Conservation (phyloP, 495 filamentous ascomycete species). For the Corynascus novoguineensis region DNA sequence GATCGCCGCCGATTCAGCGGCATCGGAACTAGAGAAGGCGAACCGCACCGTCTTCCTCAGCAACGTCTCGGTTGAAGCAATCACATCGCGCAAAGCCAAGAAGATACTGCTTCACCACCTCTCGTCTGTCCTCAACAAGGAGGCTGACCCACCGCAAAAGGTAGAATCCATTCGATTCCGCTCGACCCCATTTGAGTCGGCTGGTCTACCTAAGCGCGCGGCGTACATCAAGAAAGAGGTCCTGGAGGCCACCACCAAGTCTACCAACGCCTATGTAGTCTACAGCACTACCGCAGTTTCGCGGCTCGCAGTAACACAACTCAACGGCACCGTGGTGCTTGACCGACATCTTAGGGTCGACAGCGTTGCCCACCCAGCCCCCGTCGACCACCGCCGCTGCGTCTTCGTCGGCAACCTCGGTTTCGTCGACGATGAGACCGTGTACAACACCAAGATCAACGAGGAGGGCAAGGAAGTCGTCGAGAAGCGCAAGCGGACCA, state of each 20-base stretch:
- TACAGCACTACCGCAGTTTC: conserved; percentile 69
- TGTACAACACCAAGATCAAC: conserved; percentile 55
- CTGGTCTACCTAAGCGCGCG: conserved; percentile 80
- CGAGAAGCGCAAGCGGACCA: conserved; percentile 59
- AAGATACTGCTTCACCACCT: conserved; percentile 68
- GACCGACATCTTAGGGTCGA: conserved; percentile 89
- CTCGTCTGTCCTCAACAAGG: conserved; percentile 44
- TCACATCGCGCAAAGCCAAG: conserved; percentile 73
- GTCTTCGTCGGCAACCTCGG: conserved; percentile 96
- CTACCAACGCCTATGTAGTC: conserved; percentile 91
- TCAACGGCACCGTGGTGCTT: conserved; percentile 81
- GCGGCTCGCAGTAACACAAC: conserved; percentile 63
- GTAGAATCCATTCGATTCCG: conserved; percentile 89
- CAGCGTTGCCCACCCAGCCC: conserved; percentile 77
- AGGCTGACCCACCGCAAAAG: conserved; percentile 53
- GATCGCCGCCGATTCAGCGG: conserved; percentile 37
- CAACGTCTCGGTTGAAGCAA: conserved; percentile 77
- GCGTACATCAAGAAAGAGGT: conserved; percentile 77
- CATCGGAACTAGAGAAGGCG: conserved; percentile 72
- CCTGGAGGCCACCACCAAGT: conserved; percentile 82
- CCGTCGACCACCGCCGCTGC: conserved; percentile 77
- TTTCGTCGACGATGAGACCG: conserved; percentile 81
- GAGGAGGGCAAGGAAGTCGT: conserved; percentile 39
- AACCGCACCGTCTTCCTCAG: conserved; percentile 87
- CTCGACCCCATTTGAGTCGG: conserved; percentile 73